phyloP scores from a whole-genome alignment of 169 alveolate species.

The Cryptosporidium viatorum region DNA sequence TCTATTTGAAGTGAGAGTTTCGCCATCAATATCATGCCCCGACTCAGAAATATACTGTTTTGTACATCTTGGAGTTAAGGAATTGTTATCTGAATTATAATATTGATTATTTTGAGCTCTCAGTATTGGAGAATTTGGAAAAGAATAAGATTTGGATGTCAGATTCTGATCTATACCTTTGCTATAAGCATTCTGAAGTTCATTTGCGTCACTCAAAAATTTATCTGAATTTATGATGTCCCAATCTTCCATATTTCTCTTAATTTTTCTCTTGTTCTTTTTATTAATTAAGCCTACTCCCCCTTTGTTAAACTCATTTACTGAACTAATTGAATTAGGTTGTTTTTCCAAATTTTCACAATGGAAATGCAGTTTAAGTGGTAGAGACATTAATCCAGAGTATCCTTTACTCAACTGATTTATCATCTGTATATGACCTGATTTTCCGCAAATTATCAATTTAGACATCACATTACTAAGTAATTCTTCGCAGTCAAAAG shows the following conservation, averaged over 20 bases:
- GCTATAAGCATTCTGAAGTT: conserved; percentile 18
- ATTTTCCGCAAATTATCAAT: conserved; percentile 27
- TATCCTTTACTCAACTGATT: conserved; percentile 56
- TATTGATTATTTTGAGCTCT: conserved; percentile 10
- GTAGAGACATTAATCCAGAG: conserved; percentile 38
- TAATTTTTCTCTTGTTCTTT: conserved; percentile 55
- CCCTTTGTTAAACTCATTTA: not conserved
- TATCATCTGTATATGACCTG: conserved; percentile 18
- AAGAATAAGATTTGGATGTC: conserved; percentile 28
- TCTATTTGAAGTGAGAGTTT: conserved; percentile 31
- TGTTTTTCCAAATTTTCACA: conserved; percentile 23
- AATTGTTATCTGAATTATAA: conserved; percentile 36
- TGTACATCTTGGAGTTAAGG: conserved; percentile 73
- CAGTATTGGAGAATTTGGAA: conserved; percentile 34
- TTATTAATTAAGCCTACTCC: not conserved
- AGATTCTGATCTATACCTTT: conserved; percentile 8
- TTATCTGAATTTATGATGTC: conserved; percentile 43
- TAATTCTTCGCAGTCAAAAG: conserved; percentile 67
- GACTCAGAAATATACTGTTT: conserved; percentile 57
- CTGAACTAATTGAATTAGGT: not conserved
- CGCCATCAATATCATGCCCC: conserved; percentile 43
- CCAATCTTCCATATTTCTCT: conserved; percentile 57
- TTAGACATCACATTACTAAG: conserved; percentile 56
- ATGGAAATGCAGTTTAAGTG: conserved; percentile 45
- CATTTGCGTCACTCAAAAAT: conserved; percentile 27